Evolutionary conservation across 148 eudicot species (phyloP).

Genomic region (Chenopodium formosanum): DNA sequence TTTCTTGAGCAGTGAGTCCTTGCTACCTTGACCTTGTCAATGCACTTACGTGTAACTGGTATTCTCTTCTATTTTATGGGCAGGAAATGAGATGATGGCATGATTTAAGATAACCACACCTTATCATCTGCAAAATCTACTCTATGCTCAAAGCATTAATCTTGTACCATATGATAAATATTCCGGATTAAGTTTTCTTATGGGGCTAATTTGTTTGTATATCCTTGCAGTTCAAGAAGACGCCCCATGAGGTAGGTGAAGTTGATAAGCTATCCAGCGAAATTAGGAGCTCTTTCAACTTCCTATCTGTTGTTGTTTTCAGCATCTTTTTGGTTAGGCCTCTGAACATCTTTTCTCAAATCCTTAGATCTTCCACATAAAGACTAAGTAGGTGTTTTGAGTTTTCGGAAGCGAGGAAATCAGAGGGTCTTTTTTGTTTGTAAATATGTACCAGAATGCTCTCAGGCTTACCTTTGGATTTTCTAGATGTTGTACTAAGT

Average conservation of each 20-base stretch:
- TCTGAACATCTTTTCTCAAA: constrained; percentile 11
- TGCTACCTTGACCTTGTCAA: neutral
- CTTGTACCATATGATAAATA: neutral
- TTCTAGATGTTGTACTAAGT: constrained; percentile 1
- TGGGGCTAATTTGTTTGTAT: neutral
- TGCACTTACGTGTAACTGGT: neutral
- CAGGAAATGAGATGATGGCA: neutral
- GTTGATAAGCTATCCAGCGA: constrained; percentile 7
- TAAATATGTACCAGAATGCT: constrained; percentile 13
- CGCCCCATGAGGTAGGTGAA: constrained; percentile 23
- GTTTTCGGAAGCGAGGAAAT: constrained; percentile 1
- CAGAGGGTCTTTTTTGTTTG: constrained; percentile 15
- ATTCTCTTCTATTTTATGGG: neutral
- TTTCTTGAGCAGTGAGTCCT: constrained; percentile 83
- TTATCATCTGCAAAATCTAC: neutral
- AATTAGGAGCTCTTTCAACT: neutral
- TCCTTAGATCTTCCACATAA: constrained; percentile 7
- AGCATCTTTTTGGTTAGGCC: constrained; percentile 9
- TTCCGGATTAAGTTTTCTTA: neutral
- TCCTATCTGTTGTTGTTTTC: constrained; percentile 5
- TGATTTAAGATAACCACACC: neutral
- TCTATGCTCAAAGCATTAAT: neutral
- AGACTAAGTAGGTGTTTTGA: constrained; percentile 3
- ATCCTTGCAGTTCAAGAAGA: constrained; percentile 36
- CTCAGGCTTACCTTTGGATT: neutral